Evolutionary conservation across 495 filamentous ascomycete species (phyloP), one percentile per base, ranked within the genome.

Genomic region (Aspergillus nidulans): DNA sequence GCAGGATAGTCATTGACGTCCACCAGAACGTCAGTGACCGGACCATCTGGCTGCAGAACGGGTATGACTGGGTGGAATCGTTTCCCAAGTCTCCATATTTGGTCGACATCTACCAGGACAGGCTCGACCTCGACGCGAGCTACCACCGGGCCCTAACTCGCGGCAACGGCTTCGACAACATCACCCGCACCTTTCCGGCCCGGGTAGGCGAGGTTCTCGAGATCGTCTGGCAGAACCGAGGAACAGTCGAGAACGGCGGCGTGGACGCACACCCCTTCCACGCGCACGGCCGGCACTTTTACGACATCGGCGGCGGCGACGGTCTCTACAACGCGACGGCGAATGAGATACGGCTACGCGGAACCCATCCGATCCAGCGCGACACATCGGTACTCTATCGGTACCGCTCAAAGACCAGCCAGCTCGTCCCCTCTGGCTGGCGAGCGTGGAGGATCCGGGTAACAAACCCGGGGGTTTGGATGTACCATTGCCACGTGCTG

Each of bases 191-290:
- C 0, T 85, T 78, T 60, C 78, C 81, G 0, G 80, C 79, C 10
- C 63, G 75, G 48, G 61, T 84, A 5, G 81, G 79, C 16, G 83
- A 87, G 58, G 78, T 85, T 9, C 56, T 87, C n/a, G 84, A 87
- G 52, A 82, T 85, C 26, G 72, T 85, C 28, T 69, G 77, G 55
- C 71, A 80, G 45, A 83, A 84, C 58, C 75, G 76, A 8, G 77
- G 76, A 0, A 56, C 55, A 10, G 53, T 54, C 6, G 49, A 61
- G n/a, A 61, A 58, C 8, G 81, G 78, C 6, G 69, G 70, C 2
- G 67, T 81, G n/a, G 78, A 85, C 46, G 69, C 70, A 1, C 84
- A 87, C 52, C 84, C 84, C 3, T 85, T 80, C 65, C 84, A 86
- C 58, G 74, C 69, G 0, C 84, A 85, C 61, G 80, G 82, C 8